These are phyloP conservation scores for Daldinia grandis DNA, from an alignment of 495 filamentous ascomycete genomes.

Conservation along the genomic window DNA sequence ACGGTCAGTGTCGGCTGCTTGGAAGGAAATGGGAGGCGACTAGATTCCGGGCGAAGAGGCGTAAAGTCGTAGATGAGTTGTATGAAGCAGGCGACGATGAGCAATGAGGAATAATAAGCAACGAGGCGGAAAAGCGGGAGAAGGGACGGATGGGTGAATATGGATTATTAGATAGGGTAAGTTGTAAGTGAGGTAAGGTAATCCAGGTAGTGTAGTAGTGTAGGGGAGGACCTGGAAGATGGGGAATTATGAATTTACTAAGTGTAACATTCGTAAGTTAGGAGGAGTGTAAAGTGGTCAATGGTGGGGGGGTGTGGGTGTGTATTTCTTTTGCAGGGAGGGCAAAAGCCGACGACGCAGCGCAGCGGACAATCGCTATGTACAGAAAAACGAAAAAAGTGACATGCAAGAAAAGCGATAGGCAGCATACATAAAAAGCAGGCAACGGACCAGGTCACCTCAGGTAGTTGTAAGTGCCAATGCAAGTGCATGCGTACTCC, in stretches of 20 bases:
- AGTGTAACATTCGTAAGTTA: constrained; percentile 19
- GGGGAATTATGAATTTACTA: constrained; percentile 32
- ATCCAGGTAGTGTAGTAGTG: not conserved
- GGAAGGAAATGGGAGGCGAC: not conserved
- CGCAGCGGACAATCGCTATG: not conserved
- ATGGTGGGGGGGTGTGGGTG: constrained; percentile 7
- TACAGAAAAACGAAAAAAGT: not conserved
- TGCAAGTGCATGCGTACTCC: constrained; percentile 14
- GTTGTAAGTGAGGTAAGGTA: constrained; percentile 4
- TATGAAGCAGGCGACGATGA: constrained; percentile 4
- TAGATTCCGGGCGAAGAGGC: not conserved
- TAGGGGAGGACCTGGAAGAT: constrained; percentile 6
- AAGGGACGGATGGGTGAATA: constrained; percentile 15
- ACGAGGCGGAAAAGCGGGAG: not conserved
- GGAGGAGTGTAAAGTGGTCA: constrained; percentile 3
- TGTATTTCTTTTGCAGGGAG: constrained; percentile 13
- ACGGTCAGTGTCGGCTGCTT: constrained; percentile 22
- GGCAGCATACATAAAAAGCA: not conserved
- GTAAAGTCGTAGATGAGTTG: not conserved
- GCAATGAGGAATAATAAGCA: not conserved
- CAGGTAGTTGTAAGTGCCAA: constrained; percentile 3
- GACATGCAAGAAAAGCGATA: not conserved
- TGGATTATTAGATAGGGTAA: constrained; percentile 31
- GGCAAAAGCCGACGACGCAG: constrained; percentile 5
- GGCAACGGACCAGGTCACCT: not conserved